These are phyloP conservation scores for Peniophora sp. DNA, from an alignment of 1,284 basidiomycete species.

Conservation along the genomic window DNA sequence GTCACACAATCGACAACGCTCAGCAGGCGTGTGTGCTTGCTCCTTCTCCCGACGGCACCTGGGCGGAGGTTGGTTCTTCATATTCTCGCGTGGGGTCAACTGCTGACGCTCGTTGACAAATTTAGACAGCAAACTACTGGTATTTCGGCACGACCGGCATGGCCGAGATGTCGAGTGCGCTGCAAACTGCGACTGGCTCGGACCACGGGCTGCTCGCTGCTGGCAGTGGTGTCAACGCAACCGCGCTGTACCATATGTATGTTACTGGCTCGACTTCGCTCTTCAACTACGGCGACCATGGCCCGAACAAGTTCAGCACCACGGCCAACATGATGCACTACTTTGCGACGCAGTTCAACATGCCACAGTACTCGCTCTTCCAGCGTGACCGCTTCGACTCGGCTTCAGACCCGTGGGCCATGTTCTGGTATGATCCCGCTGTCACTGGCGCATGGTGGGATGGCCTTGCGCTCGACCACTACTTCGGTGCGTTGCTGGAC, in stretches of 20 bases:
- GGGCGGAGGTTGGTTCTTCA: constrained; percentile 53
- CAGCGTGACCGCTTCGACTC: constrained; percentile 86
- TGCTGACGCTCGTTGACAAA: too few relatives aligned
- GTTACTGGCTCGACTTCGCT: constrained; percentile 78
- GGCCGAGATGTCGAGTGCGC: constrained; percentile 84
- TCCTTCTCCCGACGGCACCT: constrained; percentile 75
- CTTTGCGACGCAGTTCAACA: constrained; percentile 60
- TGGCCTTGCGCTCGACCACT: constrained; percentile 72
- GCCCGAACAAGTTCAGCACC: constrained; percentile 90
- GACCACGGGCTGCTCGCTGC: constrained; percentile 66
- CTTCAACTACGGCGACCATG: constrained; percentile 91
- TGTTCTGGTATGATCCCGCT: constrained; percentile 96
- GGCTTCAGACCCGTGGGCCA: constrained; percentile 82
- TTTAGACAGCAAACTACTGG: constrained; percentile 85
- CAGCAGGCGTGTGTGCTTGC: constrained; percentile 70
- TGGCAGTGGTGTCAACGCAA: constrained; percentile 69
- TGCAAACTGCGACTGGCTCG: constrained; percentile 82
- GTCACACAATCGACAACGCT: constrained; percentile 68
- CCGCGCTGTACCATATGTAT: constrained; percentile 90
- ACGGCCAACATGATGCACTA: constrained; percentile 74
- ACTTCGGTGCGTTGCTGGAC: constrained; percentile 38
- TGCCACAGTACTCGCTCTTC: constrained; percentile 76
- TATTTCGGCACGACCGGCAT: constrained; percentile 91
- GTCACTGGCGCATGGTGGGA: constrained; percentile 90
- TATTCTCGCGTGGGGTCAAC: too few relatives aligned